Evolutionary conservation across 257 asterid species (phyloP), one percentile per base, ranked within the genome.

Genomic region (Ajuga chamaepitys): DNA sequence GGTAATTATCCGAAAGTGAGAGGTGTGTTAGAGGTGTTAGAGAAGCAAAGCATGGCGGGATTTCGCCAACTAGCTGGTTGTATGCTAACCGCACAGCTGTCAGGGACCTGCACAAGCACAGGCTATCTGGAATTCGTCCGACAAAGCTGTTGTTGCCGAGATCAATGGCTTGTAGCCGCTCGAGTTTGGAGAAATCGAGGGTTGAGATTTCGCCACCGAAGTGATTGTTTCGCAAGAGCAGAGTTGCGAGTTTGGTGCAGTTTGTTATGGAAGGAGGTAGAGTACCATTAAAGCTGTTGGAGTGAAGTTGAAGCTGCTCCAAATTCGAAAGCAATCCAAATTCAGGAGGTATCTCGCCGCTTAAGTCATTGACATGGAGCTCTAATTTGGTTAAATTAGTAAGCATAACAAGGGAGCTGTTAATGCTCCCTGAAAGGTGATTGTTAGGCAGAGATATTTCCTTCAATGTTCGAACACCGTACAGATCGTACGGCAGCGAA

Each of bases 141-240:
- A 48, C 42, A 22, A 84, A 79, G 68, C 51, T 74, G 55, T 84
- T 84, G 76, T 81, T 76, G 28, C 85, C 85, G 7, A 83, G 62
- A 68, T 83, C 89, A 16, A 83, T 26, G 46, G 81, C 77, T 30
- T 74, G 70, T 7, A 81, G 60, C 1, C 2, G 18, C 22, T 30
- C 55, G 55, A 85, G 82, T 37, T 60, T 71, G 12, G 86, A 75
- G 83, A 85, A 85, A 58, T 85, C 83, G 17, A 85, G 79, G 6
- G 30, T 9, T 1, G 86, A 64, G 40, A 85, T 64, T 10, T 82
- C 71, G 5, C 91, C 91, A 6, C 12, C 42, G 0, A 85, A 71
- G 22, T 13, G 77, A 41, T 85, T 85, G 79, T 82, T 85, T 34
- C 91, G 58, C 13, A 85, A 5, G 30, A 85, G 85, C 21, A 85